These are phyloP conservation scores for Heimioporus sp. DNA, from an alignment of 768 basidiomycete genomes.

Conservation along the genomic window DNA sequence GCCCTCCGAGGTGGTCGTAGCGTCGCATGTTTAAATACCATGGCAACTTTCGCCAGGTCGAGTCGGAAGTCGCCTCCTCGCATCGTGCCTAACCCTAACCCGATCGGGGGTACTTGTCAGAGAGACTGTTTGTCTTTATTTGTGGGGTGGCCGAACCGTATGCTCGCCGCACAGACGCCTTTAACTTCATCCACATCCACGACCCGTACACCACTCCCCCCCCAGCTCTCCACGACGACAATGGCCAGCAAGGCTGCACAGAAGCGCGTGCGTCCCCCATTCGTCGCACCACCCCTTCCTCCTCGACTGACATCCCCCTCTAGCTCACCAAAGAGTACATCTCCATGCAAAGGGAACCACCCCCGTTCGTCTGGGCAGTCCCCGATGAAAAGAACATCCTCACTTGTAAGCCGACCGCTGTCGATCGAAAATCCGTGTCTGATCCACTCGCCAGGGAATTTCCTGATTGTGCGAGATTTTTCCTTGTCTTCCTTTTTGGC, in stretches of 20 bases:
- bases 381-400: constrained; percentile 98
- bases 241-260: constrained; percentile 89
- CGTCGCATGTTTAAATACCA: background rate
- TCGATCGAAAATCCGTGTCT: constrained; percentile 4
- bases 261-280: constrained; percentile 60
- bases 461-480: constrained; percentile 69
- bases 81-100: constrained; percentile 21
- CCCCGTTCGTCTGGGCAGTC: constrained; percentile 92
- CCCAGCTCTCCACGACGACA: constrained; percentile 4
- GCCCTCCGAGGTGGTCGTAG: background rate
- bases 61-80: background rate
- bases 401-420: constrained; percentile 62
- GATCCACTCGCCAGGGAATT: constrained; percentile 69
- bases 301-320: background rate
- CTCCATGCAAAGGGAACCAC: constrained; percentile 88
- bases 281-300: constrained; percentile 9
- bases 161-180: constrained; percentile 25
- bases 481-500: background rate
- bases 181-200: constrained; percentile 23
- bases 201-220: background rate
- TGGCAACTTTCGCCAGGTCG: constrained; percentile 10
- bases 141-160: constrained; percentile 24
- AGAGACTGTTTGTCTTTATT: constrained; percentile 24
- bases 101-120: background rate
- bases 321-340: constrained; percentile 88